phyloP scores from a whole-genome alignment of 805 yeast species.

The Yamadazyma kitorensis region DNA sequence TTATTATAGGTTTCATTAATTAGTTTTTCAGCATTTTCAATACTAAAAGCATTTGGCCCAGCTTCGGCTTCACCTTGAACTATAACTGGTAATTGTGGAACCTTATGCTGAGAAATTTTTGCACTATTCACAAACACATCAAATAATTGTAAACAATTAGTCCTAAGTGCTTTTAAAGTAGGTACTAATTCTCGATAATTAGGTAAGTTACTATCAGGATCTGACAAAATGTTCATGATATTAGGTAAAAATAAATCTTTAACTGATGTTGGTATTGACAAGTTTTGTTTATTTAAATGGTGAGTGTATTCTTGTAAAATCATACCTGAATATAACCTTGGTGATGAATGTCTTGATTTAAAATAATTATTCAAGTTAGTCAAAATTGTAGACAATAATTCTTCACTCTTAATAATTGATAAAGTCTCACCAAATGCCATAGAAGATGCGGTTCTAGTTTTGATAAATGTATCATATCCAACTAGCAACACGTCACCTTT shows the following conservation, averaged over 20 bases:
- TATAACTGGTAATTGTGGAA: conserved; percentile 82
- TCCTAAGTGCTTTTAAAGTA: conserved; percentile 76
- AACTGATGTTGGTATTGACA: conserved; percentile 15
- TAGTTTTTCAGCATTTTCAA: conserved; percentile 73
- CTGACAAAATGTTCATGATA: conserved; percentile 37
- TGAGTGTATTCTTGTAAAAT: conserved; percentile 67
- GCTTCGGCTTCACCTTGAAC: conserved; percentile 95
- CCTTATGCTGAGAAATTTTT: conserved; percentile 61
- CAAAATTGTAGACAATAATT: conserved; percentile 38
- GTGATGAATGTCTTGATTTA: conserved; percentile 70
- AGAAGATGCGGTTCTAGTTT: conserved; percentile 75
- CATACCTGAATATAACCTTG: conserved; percentile 67
- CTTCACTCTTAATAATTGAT: conserved; percentile 44
- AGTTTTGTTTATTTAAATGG: conserved; percentile 18
- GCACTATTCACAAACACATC: conserved; percentile 77
- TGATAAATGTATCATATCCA: conserved; percentile 68
- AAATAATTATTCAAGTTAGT: conserved; percentile 40
- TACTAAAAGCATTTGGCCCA: conserved; percentile 87
- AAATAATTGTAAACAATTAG: conserved; percentile 80
- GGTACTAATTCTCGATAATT: conserved; percentile 84
- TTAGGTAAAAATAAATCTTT: conserved; percentile 21
- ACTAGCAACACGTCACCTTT: conserved; percentile 88
- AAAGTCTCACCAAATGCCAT: conserved; percentile 68
- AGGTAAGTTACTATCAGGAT: conserved; percentile 43
- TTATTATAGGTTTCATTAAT: conserved; percentile 63